These are phyloP conservation scores for button mushroom (Agaricus bisporus) DNA, from an alignment of 768 basidiomycete genomes.

Conservation along the genomic window DNA sequence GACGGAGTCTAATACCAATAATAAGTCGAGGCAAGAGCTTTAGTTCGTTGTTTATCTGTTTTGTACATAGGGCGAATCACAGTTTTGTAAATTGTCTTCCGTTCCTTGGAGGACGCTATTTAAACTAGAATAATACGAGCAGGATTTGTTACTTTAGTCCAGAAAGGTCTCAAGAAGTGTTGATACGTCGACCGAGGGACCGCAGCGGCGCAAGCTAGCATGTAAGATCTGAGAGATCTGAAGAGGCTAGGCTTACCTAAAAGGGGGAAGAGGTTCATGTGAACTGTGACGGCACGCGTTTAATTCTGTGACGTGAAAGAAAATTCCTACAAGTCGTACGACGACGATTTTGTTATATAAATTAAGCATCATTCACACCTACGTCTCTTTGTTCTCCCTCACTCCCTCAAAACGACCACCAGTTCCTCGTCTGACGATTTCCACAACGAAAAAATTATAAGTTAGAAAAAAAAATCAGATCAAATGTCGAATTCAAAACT, in stretches of 20 bases:
- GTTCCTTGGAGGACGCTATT: no score
- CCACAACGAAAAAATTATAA: not conserved
- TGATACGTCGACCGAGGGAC: no score
- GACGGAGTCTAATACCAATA: constrained; percentile 27
- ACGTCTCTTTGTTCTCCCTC: not conserved
- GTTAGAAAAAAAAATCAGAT: not conserved
- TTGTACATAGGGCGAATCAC: no score
- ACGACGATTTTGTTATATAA: not conserved
- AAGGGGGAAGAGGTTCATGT: not conserved
- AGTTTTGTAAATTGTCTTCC: no score
- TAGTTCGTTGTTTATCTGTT: constrained; percentile 15
- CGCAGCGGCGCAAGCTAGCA: no score
- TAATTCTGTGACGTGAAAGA: not conserved
- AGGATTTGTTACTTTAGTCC: no score
- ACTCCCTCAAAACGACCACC: not conserved
- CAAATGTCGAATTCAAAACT: constrained; percentile 4
- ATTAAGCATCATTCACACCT: not conserved
- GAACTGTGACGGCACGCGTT: not conserved
- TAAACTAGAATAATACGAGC: no score
- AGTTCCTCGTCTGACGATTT: not conserved
- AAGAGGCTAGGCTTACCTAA: not conserved
- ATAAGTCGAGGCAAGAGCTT: constrained; percentile 34
- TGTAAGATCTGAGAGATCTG: no score
- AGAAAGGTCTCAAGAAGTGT: no score
- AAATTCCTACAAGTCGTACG: constrained; percentile 7